Percentiles rank a stretch among this genome's conserved stretches.
Conservation (phyloP, 305 asterid genomes). For the Fraxinus baroniana region DNA sequence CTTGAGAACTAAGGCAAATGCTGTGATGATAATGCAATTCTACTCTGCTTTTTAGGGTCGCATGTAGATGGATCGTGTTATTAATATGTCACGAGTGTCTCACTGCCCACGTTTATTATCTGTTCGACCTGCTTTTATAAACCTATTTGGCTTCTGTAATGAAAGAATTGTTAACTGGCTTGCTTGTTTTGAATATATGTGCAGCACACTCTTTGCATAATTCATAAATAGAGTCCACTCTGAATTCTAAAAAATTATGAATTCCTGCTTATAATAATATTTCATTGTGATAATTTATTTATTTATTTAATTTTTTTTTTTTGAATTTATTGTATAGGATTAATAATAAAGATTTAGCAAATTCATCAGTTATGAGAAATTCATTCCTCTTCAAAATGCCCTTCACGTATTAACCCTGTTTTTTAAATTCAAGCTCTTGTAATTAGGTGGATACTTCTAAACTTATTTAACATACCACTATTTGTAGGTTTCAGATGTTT, state of each 20-base stretch:
- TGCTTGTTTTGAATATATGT: not conserved
- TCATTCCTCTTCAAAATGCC: not conserved
- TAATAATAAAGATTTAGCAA: not conserved
- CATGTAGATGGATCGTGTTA: not conserved
- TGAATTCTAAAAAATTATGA: not conserved
- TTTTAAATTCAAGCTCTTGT: constrained; percentile 11
- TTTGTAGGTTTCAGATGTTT: constrained; percentile 14
- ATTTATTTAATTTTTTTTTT: too few relatives aligned
- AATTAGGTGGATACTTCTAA: not conserved
- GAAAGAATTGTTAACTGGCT: not conserved
- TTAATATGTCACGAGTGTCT: not conserved
- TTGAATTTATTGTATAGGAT: not conserved
- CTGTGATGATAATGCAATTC: constrained; percentile 7
- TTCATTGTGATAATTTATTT: not conserved
- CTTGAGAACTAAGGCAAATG: not conserved
- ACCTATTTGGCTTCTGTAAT: not conserved
- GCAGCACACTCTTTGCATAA: not conserved
- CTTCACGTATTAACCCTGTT: not conserved
- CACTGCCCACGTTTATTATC: not conserved
- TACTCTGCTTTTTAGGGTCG: constrained; percentile 15
- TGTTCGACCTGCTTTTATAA: not conserved
- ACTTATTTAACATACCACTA: not conserved
- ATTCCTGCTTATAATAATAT: not conserved
- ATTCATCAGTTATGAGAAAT: constrained; percentile 9
- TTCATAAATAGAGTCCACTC: not conserved